A percentile compares a stretch with the other conserved stretches of the same genome.
phyloP scores from a whole-genome alignment of 2,329 filamentous ascomycete genomes.

The Botrytis pseudocinerea region DNA sequence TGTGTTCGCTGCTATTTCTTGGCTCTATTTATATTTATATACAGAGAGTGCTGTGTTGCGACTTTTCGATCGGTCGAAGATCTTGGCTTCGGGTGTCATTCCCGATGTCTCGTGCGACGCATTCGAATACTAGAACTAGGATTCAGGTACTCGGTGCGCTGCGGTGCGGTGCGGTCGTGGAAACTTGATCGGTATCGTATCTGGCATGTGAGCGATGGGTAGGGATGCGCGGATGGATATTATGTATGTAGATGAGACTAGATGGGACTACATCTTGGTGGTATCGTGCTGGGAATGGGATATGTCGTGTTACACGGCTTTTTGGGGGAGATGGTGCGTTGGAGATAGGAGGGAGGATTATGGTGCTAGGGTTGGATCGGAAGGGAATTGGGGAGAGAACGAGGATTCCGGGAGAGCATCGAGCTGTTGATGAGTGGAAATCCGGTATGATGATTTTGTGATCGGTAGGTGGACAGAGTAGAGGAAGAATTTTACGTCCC shows the following conservation, averaged over 20 bases:
- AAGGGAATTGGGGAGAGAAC: neutral
- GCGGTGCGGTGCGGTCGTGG: slow-evolving; percentile 2
- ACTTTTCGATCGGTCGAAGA: neutral
- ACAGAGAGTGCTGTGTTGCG: neutral
- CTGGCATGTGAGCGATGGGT: neutral
- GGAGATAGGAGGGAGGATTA: neutral
- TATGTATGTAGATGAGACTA: neutral
- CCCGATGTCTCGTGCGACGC: neutral
- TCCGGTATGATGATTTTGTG: neutral
- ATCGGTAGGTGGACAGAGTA: neutral
- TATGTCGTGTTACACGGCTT: neutral
- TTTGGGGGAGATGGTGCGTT: neutral
- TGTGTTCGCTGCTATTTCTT: neutral
- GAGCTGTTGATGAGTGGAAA: neutral
- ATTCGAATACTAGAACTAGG: neutral
- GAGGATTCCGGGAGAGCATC: neutral
- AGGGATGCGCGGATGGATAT: neutral
- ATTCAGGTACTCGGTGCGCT: neutral
- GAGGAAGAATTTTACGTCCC: neutral
- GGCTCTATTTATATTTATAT: neutral
- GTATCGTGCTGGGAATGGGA: neutral
- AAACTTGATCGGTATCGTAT: neutral
- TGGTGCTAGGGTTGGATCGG: neutral
- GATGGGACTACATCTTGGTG: neutral
- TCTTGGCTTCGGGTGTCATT: neutral